phyloP scores from a whole-genome alignment of 2,329 filamentous ascomycete species.

The Paramyrothecium roridum region DNA sequence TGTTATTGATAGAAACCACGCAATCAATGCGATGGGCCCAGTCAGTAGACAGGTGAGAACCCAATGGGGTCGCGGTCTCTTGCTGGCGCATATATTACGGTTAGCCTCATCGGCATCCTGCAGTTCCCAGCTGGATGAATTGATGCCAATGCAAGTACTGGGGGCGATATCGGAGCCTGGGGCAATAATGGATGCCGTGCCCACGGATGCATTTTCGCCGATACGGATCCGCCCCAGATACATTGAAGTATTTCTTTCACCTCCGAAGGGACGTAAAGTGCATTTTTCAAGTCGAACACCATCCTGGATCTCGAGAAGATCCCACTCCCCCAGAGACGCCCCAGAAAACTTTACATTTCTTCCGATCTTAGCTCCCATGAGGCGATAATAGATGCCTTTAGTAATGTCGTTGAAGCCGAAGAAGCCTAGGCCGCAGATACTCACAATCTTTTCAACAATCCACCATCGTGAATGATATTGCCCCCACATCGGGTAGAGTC shows the following conservation, averaged over 20 bases:
- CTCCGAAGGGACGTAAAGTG: slow-evolving; percentile 49
- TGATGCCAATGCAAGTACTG: slow-evolving; percentile 50
- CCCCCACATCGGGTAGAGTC: slow-evolving; percentile 59
- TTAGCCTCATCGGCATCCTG: slow-evolving; percentile 43
- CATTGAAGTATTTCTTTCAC: slow-evolving; percentile 56
- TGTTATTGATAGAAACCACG: slow-evolving; percentile 37
- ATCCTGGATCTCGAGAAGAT: slow-evolving; percentile 52
- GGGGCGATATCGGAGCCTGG: slow-evolving; percentile 46
- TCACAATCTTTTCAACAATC: slow-evolving; percentile 51
- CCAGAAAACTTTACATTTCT: slow-evolving; percentile 44
- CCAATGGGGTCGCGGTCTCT: slow-evolving; percentile 41
- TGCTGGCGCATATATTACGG: slow-evolving; percentile 36
- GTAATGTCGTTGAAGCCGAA: slow-evolving; percentile 38
- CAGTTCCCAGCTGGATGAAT: slow-evolving; percentile 56
- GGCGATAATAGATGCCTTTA: slow-evolving; percentile 41
- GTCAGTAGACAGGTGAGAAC: slow-evolving; percentile 37
- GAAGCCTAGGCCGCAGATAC: slow-evolving; percentile 44
- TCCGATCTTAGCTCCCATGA: slow-evolving; percentile 52
- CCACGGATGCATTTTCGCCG: slow-evolving; percentile 43
- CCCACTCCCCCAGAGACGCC: slow-evolving; percentile 50
- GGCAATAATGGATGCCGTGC: slow-evolving; percentile 45
- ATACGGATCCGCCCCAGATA: slow-evolving; percentile 50
- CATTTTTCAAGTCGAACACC: slow-evolving; percentile 44
- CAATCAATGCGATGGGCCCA: slow-evolving; percentile 35
- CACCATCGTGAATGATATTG: slow-evolving; percentile 57